phyloP scores from a whole-genome alignment of 2,329 filamentous ascomycete species.

The Coleophoma eucalyptorum region DNA sequence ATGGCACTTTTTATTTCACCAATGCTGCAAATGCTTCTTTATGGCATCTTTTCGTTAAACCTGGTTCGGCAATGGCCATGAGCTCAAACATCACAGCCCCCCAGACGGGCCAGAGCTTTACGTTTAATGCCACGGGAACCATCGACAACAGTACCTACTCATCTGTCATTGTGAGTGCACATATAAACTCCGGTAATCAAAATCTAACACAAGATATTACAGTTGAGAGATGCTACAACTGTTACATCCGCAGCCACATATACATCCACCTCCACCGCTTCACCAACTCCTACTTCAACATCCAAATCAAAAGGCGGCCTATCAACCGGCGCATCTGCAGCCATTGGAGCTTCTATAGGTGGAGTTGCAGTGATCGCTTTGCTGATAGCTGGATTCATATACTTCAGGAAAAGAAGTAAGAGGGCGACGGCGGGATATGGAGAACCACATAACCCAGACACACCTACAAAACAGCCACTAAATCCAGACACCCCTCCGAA shows the following conservation, averaged over 20 bases:
- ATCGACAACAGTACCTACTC: conserved; percentile 8
- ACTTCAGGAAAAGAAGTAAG: neutral
- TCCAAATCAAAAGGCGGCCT: neutral
- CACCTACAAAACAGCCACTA: too few relatives aligned
- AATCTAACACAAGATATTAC: too few relatives aligned
- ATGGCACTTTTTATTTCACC: conserved; percentile 13
- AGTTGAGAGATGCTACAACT: too few relatives aligned
- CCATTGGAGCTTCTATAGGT: neutral
- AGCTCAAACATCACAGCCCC: conserved; percentile 10
- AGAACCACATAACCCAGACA: too few relatives aligned
- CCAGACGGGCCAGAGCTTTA: conserved; percentile 7
- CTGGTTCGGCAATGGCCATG: conserved; percentile 9
- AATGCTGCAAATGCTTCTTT: conserved; percentile 12
- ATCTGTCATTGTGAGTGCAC: conserved; percentile 4
- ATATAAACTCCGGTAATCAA: too few relatives aligned
- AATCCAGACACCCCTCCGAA: too few relatives aligned
- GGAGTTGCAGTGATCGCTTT: neutral
- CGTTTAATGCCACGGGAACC: conserved; percentile 2
- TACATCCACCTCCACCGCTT: neutral
- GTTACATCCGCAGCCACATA: too few relatives aligned
- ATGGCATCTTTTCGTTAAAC: conserved; percentile 9
- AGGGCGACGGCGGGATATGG: neutral
- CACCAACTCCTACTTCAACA: neutral
- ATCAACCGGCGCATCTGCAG: neutral
- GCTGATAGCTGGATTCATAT: neutral